A percentile compares a stretch with the other conserved stretches of the same genome.
These are phyloP conservation scores for Metschnikowia hibisci DNA, from an alignment of 805 yeast species.

Conservation along the genomic window DNA sequence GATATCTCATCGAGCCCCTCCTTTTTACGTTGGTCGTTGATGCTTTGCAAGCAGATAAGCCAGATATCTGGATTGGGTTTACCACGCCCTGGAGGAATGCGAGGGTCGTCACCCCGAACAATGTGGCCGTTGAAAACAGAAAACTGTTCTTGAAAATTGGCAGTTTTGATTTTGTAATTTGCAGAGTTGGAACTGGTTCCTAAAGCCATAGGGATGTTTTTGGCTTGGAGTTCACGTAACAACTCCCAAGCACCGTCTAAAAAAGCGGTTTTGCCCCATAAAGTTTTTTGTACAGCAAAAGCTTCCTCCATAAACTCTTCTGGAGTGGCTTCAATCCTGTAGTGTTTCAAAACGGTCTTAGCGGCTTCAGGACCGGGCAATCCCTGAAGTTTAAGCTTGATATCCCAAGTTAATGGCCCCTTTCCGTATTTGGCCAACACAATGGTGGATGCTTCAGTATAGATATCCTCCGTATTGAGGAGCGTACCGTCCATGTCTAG, in stretches of 20 bases:
- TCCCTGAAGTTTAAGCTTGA: conserved; percentile 85
- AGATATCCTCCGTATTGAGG: conserved; percentile 87
- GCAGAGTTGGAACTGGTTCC: conserved; percentile 76
- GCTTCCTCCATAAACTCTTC: conserved; percentile 58
- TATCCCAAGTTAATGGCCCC: conserved; percentile 86
- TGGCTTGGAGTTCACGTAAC: conserved; percentile 47
- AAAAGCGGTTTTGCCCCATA: conserved; percentile 63
- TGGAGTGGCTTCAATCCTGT: conserved; percentile 52
- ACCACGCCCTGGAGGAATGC: conserved; percentile 82
- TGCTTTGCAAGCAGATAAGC: conserved; percentile 68
- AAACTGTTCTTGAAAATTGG: conserved; percentile 61
- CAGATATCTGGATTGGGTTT: conserved; percentile 95
- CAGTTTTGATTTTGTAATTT: conserved; percentile 70
- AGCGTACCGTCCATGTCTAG: conserved; percentile 93
- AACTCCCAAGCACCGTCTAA: conserved; percentile 85
- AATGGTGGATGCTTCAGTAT: conserved; percentile 73
- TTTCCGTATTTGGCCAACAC: conserved; percentile 64
- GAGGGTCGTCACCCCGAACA: conserved; percentile 84
- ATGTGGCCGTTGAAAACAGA: conserved; percentile 58
- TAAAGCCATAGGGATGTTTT: conserved; percentile 73
- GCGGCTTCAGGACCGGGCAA: conserved; percentile 81
- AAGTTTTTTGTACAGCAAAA: conserved; percentile 47
- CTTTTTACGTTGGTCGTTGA: conserved; percentile 53
- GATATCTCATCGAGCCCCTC: conserved; percentile 44
- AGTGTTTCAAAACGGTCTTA: conserved; percentile 59